Conservation (phyloP, 371 early-diverging fungal genomes). For the Syncephalastrum monosporum region DNA sequence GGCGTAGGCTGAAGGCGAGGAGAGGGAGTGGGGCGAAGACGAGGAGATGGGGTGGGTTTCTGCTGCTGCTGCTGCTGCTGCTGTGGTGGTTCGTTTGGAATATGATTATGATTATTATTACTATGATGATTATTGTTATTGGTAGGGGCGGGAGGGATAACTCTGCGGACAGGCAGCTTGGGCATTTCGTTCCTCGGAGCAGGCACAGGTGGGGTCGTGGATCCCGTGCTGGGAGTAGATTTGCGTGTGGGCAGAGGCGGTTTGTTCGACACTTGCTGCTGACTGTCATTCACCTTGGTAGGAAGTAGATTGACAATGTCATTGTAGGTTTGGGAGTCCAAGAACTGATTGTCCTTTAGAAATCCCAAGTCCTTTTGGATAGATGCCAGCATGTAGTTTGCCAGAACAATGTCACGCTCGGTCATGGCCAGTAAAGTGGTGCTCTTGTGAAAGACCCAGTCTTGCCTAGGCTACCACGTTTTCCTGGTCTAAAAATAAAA, state of each 20-base stretch:
- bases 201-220: conserved; percentile 8
- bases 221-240: conserved; percentile 14
- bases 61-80: conserved; percentile 8
- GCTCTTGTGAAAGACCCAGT: no score
- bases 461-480: no score
- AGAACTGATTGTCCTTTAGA: conserved; percentile 38
- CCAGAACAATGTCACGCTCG: conserved; percentile 19
- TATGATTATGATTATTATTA: no score
- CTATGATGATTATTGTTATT: no score
- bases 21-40: conserved; percentile 9
- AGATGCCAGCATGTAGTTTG: conserved; percentile 43
- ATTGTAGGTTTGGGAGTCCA: conserved; percentile 33
- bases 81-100: not conserved
- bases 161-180: conserved; percentile 31
- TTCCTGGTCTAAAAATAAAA: no score
- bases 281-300: conserved; percentile 7
- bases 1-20: conserved; percentile 6
- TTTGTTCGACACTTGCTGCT: conserved; percentile 4
- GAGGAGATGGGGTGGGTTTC: conserved; percentile 10
- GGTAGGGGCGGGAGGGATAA: no score
- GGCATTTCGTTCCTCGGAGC: conserved; percentile 25
- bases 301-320: conserved; percentile 39
- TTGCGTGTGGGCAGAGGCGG: conserved; percentile 48
- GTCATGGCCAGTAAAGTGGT: conserved; percentile 8
- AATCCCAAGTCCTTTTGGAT: conserved; percentile 42